Evolutionary conservation across 371 early-diverging fungal species (phyloP).

Genomic region (Quaeritorhiza haematococci): DNA sequence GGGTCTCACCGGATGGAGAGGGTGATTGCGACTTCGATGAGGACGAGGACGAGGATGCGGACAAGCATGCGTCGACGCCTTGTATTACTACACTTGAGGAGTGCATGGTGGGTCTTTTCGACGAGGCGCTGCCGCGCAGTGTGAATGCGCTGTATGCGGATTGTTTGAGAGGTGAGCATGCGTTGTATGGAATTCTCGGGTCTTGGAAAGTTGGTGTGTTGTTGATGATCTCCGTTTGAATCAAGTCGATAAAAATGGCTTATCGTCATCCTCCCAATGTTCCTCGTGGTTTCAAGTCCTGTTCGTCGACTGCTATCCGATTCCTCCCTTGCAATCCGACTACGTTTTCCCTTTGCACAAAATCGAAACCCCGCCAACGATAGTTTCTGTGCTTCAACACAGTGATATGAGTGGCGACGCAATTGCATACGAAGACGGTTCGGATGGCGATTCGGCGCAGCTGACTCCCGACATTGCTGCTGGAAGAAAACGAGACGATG

Average conservation of each 20-base stretch:
- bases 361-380: constrained; percentile 8
- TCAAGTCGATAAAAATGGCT: too few relatives aligned
- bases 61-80: too few relatives aligned
- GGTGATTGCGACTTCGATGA: too few relatives aligned
- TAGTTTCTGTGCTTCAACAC: constrained; percentile 7
- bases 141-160: constrained; percentile 41
- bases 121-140: constrained; percentile 29
- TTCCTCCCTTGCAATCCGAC: constrained; percentile 9
- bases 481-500: too few relatives aligned
- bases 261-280: too few relatives aligned
- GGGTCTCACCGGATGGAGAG: too few relatives aligned
- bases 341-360: constrained; percentile 13
- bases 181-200: too few relatives aligned
- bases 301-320: constrained; percentile 20
- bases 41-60: too few relatives aligned
- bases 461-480: too few relatives aligned
- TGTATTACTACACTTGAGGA: constrained; percentile 33
- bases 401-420: not conserved
- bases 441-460: too few relatives aligned
- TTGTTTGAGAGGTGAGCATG: constrained; percentile 40
- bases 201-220: too few relatives aligned
- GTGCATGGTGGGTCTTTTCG: constrained; percentile 36
- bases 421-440: not conserved
- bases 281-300: constrained; percentile 9
- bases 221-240: not conserved